Evolutionary conservation across 257 asterid genomes (phyloP).

Genomic region (Coffea eugenioides): DNA sequence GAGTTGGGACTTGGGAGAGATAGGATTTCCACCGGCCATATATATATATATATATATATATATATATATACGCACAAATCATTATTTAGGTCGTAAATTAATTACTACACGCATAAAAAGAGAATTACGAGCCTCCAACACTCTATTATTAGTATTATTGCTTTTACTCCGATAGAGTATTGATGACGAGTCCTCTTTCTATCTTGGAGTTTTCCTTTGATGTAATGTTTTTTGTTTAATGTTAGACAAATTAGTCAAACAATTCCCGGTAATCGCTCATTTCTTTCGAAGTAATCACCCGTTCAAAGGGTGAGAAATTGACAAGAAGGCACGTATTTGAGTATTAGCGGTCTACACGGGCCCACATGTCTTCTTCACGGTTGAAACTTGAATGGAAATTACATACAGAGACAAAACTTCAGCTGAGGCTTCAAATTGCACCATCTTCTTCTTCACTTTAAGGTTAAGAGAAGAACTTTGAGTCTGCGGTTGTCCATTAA

Average conservation of each 20-base stretch:
- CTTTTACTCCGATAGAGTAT: slow-evolving; percentile 3
- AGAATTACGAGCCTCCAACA: background rate
- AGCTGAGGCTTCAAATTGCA: slow-evolving; percentile 1
- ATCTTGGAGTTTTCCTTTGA: slow-evolving; percentile 46
- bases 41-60: too few species aligned
- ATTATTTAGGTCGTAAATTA: background rate
- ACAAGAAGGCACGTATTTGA: slow-evolving; percentile 9
- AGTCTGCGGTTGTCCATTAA: background rate
- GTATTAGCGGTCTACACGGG: slow-evolving; percentile 11
- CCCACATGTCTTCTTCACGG: slow-evolving; percentile 21
- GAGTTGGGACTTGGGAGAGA: background rate
- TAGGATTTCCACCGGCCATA: too few species aligned
- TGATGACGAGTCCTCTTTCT: slow-evolving; percentile 25
- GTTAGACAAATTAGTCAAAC: background rate
- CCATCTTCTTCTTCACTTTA: background rate
- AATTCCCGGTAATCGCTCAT: background rate
- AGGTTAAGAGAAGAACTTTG: background rate
- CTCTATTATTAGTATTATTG: too few species aligned
- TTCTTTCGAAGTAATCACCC: slow-evolving; percentile 20
- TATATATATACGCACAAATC: too few species aligned
- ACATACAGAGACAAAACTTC: background rate
- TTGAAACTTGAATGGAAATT: background rate
- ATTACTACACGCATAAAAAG: background rate
- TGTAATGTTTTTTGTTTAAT: slow-evolving; percentile 10
- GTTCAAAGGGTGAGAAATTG: slow-evolving; percentile 4